phyloP scores from a whole-genome alignment of 1,139 yeast genomes.

The Diutina pseudorugosa region DNA sequence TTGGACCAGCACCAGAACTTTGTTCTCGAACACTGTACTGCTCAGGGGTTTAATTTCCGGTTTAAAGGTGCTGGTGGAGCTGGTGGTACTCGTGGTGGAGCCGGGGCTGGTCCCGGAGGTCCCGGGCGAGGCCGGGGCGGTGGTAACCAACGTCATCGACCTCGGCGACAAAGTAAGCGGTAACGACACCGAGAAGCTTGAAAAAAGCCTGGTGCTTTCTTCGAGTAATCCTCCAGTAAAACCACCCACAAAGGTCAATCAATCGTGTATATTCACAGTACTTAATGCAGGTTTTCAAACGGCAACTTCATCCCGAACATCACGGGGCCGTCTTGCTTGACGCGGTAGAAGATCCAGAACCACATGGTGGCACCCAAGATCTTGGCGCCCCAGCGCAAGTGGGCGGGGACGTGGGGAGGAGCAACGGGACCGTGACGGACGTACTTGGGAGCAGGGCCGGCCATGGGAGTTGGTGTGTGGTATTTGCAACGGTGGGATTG shows the following conservation, averaged over 20 bases:
- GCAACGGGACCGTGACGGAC: constrained; percentile 44
- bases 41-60: background rate
- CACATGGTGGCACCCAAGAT: constrained; percentile 75
- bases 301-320: constrained; percentile 4
- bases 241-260: background rate
- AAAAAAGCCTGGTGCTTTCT: constrained; percentile 1
- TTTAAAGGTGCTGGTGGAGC: background rate
- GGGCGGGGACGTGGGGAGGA: constrained; percentile 40
- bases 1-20: background rate
- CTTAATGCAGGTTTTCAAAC: constrained; percentile 2
- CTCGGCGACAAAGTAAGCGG: background rate
- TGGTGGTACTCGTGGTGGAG: background rate
- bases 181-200: background rate
- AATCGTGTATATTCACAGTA: background rate
- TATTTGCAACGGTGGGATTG: too few relatives aligned
- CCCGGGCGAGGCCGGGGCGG: too few relatives aligned
- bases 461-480: background rate
- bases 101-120: background rate
- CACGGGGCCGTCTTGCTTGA: constrained; percentile 40
- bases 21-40: background rate
- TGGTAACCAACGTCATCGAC: background rate
- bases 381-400: constrained; percentile 48
- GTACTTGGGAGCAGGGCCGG: constrained; percentile 17
- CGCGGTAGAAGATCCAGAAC: constrained; percentile 74
- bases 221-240: background rate